These are phyloP conservation scores for Blastomyces silverae DNA, from an alignment of 2,329 filamentous ascomycete genomes.

Conservation along the genomic window DNA sequence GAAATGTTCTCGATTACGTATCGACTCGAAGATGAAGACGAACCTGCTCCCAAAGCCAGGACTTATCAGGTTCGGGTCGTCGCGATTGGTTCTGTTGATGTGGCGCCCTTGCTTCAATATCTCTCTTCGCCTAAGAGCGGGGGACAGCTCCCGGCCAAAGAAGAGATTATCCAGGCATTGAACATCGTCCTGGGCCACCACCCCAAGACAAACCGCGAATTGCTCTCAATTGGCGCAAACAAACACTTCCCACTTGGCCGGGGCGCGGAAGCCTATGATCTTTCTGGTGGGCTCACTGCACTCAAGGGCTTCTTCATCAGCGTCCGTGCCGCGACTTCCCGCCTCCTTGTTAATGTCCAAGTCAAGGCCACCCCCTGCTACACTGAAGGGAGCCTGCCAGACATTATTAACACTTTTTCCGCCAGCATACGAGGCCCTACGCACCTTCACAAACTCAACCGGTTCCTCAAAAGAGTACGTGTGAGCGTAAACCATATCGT, in stretches of 20 bases:
- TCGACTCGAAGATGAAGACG: constrained; percentile 33
- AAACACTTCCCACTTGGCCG: constrained; percentile 45
- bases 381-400: constrained; percentile 39
- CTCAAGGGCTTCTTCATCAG: constrained; percentile 58
- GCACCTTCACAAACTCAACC: constrained; percentile 23
- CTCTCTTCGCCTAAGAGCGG: constrained; percentile 33
- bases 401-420: constrained; percentile 31
- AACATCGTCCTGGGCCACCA: constrained; percentile 52
- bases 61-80: constrained; percentile 35
- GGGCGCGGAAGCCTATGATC: constrained; percentile 30
- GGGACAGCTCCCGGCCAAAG: constrained; percentile 39
- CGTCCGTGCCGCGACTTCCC: constrained; percentile 52
- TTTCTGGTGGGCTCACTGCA: constrained; percentile 51
- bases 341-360: constrained; percentile 57
- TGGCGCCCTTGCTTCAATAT: constrained; percentile 43
- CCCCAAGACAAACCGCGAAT: constrained; percentile 37
- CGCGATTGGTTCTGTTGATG: constrained; percentile 31
- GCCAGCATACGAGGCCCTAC: constrained; percentile 21
- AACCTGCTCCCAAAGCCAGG: constrained; percentile 28
- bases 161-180: constrained; percentile 50
- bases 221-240: constrained; percentile 48
- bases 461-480: constrained; percentile 38
- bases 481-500: constrained; percentile 39
- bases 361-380: constrained; percentile 56
- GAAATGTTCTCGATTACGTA: constrained; percentile 31